Evolutionary conservation across 2,329 filamentous ascomycete genomes (phyloP), one percentile per base, ranked within the genome.

Genomic region (Colletotrichum horii): DNA sequence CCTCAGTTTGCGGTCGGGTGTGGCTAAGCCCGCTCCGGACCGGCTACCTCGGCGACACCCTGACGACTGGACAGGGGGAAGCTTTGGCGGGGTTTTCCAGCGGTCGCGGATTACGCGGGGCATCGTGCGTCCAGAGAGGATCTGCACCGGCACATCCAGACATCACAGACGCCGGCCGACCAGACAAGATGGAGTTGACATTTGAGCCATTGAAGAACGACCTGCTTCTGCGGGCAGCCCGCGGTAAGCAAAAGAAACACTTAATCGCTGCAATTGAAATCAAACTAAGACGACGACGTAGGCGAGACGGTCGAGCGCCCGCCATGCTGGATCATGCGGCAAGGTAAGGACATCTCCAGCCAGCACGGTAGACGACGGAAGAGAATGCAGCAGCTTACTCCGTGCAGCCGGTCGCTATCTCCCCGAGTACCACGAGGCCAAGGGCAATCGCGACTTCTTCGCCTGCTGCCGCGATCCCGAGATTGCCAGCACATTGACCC

Each of bases 321-420:
- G 77, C 97, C 97, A 74, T 95, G 97, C 89, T 99, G 97, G 97
- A 96, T 99, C 84, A 99, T 99, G 97, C 94, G 97, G 86, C 97
- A 99, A 92, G 96, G 96, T 96, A 89, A 84, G 85, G 14, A 26
- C 70, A 15, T n/a, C 48, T 55, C 64, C 28, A 28, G 16, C 22
- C 64, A 65, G 12, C 32, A 28, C 64, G 15, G 30, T 48, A 65
- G 61, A 58, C 67, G 12, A 36, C n/a, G 30, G 43, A 19, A 69
- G 22, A 69, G 22, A 66, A 30, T 16, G 8, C 71, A 71, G 71
- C 71, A 61, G 43, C 28, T 26, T 36, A 60, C 70, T 61, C 58
- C 22, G 48, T 72, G 76, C 79, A 98, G 97, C 97, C 82, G 97
- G 97, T 76, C 94, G 97, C 80, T 99, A 99, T 84, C 94, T 99